Base-by-base conservation (phyloP, 768 basidiomycete species). In the Termitomyces sp. region DNA sequence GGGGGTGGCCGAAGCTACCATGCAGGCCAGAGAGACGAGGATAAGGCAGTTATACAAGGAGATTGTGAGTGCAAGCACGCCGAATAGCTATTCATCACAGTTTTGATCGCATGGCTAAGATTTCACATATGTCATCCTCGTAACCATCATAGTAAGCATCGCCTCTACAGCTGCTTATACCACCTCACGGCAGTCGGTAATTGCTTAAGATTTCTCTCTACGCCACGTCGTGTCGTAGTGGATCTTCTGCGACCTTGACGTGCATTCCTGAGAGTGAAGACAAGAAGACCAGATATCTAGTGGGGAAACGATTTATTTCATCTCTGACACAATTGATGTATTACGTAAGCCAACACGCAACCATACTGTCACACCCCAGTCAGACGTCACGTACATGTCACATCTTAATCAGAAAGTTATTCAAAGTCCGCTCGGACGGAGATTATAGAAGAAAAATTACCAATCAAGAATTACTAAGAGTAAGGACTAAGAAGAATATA, bases 1-100 rank as follows among this genome's bases (percentile, higher is more conserved):
- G 43, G 67, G 63, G 38, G 69, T 59, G 37, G 71, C 68, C 62
- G 71, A 62, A 23, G 66, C 64, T 59, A 67, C 72, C 72, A 71
- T 73, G 21, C n/a, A 57, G 48, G 53, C 16, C 41, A 57, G 48
- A 48, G 54, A 32, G 40, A 59, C 49, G 50, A 56, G 50, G 54
- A 49, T 54, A 50, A 59, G 23, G 51, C n/a, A 19, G 32, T 17
- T 51, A 53, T 42, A 42, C 40, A 58, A 54, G 53, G 21, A 57
- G 27, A 21, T 54, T 53, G 41, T 37, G 51, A 49, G 53, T 61
- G 56, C 54, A 60, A 62, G 38, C 40, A 44, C 48, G n/a, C n/a
- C 16, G 10, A 46, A n/a, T 21, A 45, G 53, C 38, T 59, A 44
- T 45, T 52, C 53, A 59, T 63, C 60, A 53, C 32, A 54, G 51